Base-by-base conservation (phyloP, 2,329 filamentous ascomycete genomes). In the Exutisphaerella laricina region DNA sequence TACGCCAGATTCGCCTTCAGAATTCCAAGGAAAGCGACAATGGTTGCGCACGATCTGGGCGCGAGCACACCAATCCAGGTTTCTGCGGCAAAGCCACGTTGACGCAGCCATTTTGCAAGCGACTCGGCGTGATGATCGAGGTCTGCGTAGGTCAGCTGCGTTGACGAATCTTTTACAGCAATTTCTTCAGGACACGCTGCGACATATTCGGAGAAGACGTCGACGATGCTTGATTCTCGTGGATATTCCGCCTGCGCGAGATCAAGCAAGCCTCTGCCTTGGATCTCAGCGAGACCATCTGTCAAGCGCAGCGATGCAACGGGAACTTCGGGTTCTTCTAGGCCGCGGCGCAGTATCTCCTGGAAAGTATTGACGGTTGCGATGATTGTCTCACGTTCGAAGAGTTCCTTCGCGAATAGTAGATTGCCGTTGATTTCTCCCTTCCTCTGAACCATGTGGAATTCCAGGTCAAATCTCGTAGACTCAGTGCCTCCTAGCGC, bases 381-480 rank as follows among this genome's bases (percentile, higher is more conserved):
- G 4, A 34, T 26, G 12, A 45, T 40, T 12, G 36, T 45, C 33
- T 39, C 42, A 5, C 28, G 29, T 14, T 45, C 29, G 37, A 40
- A 45, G 13, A 45, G 37, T 5, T 45, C 42, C 23, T 45, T 34
- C 10, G 42, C 35, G 20, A 28, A 44, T 2, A 39, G 33, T 34
- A 44, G 10, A 21, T 44, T 31, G 12, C 41, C 41, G 4, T 32
- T 20, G 7, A 43, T 29, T 13, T 30, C 31, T 36, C 18, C 40
- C 31, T 6, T 8, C 32, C 23, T 28, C 31, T 37, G 32, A 18
- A 43, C 32, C 12, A 45, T 16, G 31, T 45, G 42, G 20, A 45
- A 39, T 23, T 45, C 42, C 21, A 41, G 18, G 25, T 45, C 42
- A 35, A 40, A 40, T 39, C 42, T 12, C n/a, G 42, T 45, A n/a